Base-by-base conservation (phyloP, 2,329 filamentous ascomycete genomes). In the Monilinia laxa region DNA sequence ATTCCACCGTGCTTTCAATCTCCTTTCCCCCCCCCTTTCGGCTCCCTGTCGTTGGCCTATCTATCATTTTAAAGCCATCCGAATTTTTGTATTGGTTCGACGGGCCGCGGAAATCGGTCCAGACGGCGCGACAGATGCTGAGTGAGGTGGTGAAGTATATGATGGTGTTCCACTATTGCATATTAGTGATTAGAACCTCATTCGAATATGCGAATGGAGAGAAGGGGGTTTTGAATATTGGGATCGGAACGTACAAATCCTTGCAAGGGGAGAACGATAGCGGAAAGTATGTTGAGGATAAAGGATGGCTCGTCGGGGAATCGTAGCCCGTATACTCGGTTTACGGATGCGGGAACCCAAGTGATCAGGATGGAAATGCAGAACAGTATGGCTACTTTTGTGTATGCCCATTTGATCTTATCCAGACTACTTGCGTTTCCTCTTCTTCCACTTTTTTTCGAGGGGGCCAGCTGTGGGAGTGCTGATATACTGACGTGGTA, bases 181-280 rank as follows among this genome's bases (percentile, higher is more conserved):
- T 25, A 14, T 64, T 14, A 64, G 52, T 57, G n/a, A 9, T 5
- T n/a, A 1, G 20, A 14, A n/a, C 11, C 1, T 12, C n/a, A 10
- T 12, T 51, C n/a, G 4, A 4, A 23, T 25, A 4, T 12, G n/a
- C 2, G n/a, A 51, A 4, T 1, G 11, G 47, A 51, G 16, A 2
- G 42, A 23, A 23, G n/a, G 47, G 47, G 20, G 5, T 35, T 6
- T 35, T 35, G 31, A 35, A 35, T 35, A 35, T 35, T 35, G 31
- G 31, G 7, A 35, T 35, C 5, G 31, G 31, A 14, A 51, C n/a
- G 10, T 65, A 65, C 63, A 73, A 93, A 90, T 0, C 92, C 92
- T 74, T 95, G 92, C 0, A 93, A 81, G 0, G 92, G 91, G 7
- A 95, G 81, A 1, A 94, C 91, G 47, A 92, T 82, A 0, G 89